Base-by-base conservation (phyloP, 805 yeast species). In the Wickerhamomyces xylosicus region DNA sequence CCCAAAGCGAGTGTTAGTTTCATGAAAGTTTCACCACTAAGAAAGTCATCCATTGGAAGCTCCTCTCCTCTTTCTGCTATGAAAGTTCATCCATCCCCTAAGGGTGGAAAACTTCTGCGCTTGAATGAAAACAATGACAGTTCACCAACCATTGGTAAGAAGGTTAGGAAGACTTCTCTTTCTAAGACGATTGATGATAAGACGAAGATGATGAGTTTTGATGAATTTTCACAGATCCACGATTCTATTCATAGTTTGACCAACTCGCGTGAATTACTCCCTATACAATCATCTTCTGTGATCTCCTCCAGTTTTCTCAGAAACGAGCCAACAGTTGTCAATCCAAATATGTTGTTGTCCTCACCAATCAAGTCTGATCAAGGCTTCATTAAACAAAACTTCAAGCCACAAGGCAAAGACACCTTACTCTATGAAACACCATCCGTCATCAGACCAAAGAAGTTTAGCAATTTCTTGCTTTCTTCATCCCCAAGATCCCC, bases 401-500 rank as follows among this genome's bases (percentile, higher is more conserved):
- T 18, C 19, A 33, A 31, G 13, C 33, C 33, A 32, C 33, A 21
- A 18, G 19, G 28, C 28, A 13, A 13, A 22, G 13, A 9, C 28
- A 9, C 9, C 9, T 22, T 22, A 13, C 11, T 22, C 11, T 13
- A 22, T 22, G 28, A 9, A 22, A 28, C 16, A 8, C 31, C n/a
- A n/a, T 28, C 31, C n/a, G 11, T 9, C 9, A 14, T 8, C 15
- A 14, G 16, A 28, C 5, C n/a, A 7, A 14, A 15, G 31, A 14
- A 28, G 15, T 14, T 28, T 28, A 8, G 15, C 6, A n/a, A 22
- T 22, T 9, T 13, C 13, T 22, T 22, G 9, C 11, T 40, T 18
- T 33, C 46, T 1, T 52, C 53, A 13, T 51, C 57, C 9, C 57
- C 57, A 36, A 41, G 43, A 47, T 48, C 58, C 5, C 57, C 57